Evolutionary conservation across 441 rosid genomes (phyloP).

Genomic region (Adansonia grandidieri): DNA sequence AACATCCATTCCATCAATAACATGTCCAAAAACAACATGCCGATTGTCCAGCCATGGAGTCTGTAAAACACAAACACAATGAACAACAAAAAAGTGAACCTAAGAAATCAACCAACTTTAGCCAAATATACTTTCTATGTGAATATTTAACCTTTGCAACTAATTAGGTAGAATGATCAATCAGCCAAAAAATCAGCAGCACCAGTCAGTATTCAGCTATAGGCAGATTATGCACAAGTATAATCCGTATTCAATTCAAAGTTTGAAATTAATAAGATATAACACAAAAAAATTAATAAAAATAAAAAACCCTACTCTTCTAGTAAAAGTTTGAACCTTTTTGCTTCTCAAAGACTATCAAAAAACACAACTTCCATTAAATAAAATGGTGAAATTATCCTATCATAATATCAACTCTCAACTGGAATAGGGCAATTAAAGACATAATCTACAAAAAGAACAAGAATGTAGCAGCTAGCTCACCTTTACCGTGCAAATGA

Average conservation of each 20-base stretch:
- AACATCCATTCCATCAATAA: slow-evolving; percentile 62
- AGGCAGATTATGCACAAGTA: not conserved
- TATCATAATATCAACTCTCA: not conserved
- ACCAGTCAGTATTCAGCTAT: not conserved
- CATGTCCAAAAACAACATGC: slow-evolving; percentile 73
- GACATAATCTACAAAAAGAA: slow-evolving; percentile 18
- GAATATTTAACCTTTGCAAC: not conserved
- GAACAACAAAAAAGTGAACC: not conserved
- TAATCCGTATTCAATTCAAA: not conserved
- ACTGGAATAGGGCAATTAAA: slow-evolving; percentile 8
- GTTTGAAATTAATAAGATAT: not conserved
- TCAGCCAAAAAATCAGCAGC: not conserved
- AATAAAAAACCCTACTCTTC: not conserved
- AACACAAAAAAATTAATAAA: not conserved
- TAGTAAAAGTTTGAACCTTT: not conserved
- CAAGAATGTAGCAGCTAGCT: slow-evolving; percentile 25
- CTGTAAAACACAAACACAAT: slow-evolving; percentile 34
- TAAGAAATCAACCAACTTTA: not conserved
- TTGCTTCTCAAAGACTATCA: not conserved
- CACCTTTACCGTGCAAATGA: slow-evolving; percentile 74
- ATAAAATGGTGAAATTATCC: not conserved
- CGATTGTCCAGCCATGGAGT: slow-evolving; percentile 72
- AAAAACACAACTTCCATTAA: not conserved
- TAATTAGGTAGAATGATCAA: not conserved
- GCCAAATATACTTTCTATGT: not conserved